phyloP scores from a whole-genome alignment of 352 stramenopile species.

The Pythium chondricola region DNA sequence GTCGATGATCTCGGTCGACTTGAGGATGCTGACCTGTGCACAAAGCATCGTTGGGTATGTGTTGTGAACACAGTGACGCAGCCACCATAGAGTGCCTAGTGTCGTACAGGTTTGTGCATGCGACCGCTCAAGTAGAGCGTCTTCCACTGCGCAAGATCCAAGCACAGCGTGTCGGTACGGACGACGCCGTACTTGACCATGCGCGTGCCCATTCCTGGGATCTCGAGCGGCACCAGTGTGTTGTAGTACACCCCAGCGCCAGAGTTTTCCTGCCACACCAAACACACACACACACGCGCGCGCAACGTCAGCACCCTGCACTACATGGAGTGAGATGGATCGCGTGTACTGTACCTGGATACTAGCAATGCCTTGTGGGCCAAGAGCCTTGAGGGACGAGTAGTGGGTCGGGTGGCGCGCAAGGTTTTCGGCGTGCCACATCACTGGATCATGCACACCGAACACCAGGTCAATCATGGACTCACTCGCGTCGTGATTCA shows the following conservation, averaged over 20 bases:
- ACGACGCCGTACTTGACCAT: constrained; percentile 90
- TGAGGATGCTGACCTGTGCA: constrained; percentile 53
- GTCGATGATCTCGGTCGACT: constrained; percentile 38
- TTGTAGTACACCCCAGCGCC: constrained; percentile 85
- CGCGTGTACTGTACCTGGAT: constrained; percentile 32
- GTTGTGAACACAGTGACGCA: background rate
- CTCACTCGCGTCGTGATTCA: constrained; percentile 61
- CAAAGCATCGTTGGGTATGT: background rate
- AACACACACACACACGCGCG: background rate
- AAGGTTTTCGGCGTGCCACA: constrained; percentile 82
- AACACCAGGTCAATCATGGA: constrained; percentile 89
- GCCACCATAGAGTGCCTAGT: background rate
- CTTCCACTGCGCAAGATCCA: constrained; percentile 74
- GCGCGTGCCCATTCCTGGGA: constrained; percentile 47
- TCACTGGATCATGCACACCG: constrained; percentile 69
- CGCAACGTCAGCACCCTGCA: background rate
- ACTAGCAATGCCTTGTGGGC: constrained; percentile 38
- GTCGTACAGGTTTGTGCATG: constrained; percentile 65
- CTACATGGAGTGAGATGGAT: background rate
- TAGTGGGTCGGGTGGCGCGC: constrained; percentile 71
- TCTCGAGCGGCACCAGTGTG: constrained; percentile 59
- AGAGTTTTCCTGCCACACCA: constrained; percentile 42
- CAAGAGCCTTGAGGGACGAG: constrained; percentile 72
- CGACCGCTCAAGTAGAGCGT: constrained; percentile 83
- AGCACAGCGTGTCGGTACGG: constrained; percentile 65